These are phyloP conservation scores for Citrus medica DNA, from an alignment of 345 rosid genomes.

Conservation along the genomic window DNA sequence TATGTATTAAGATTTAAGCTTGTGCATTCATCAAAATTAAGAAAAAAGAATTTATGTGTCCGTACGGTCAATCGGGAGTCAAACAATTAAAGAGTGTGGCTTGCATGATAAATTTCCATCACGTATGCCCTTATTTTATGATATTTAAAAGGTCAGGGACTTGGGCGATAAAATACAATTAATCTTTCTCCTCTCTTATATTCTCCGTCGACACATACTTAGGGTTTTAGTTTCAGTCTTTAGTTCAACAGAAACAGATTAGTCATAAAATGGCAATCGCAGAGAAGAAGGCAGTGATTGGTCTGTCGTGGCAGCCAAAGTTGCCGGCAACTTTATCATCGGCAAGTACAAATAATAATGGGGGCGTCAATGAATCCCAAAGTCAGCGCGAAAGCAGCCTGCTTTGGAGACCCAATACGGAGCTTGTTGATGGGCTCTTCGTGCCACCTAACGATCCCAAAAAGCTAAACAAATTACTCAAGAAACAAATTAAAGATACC, in stretches of 20 bases:
- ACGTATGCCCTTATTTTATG: not conserved
- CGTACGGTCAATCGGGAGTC: not conserved
- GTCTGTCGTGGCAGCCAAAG: constrained; percentile 87
- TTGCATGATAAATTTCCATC: not conserved
- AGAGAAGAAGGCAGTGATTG: constrained; percentile 61
- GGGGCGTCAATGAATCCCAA: not conserved
- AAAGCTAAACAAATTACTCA: constrained; percentile 61
- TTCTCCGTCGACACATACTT: no score
- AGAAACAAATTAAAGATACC: constrained; percentile 69
- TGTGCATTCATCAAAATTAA: no score
- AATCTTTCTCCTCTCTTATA: not conserved
- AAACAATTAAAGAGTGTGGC: not conserved
- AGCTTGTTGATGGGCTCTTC: constrained; percentile 81
- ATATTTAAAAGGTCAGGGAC: not conserved
- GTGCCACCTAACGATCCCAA: constrained; percentile 70
- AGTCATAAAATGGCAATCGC: constrained; percentile 21
- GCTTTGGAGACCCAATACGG: constrained; percentile 60
- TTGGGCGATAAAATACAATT: not conserved
- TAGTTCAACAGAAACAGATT: not conserved
- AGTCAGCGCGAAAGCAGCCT: constrained; percentile 24
- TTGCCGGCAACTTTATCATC: constrained; percentile 32
- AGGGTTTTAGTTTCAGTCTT: not conserved
- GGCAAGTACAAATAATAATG: constrained; percentile 8
- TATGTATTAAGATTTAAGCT: no score
- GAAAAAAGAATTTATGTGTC: no score